Conservation (phyloP, 495 filamentous ascomycete species). For the Xeromyces bisporus region DNA sequence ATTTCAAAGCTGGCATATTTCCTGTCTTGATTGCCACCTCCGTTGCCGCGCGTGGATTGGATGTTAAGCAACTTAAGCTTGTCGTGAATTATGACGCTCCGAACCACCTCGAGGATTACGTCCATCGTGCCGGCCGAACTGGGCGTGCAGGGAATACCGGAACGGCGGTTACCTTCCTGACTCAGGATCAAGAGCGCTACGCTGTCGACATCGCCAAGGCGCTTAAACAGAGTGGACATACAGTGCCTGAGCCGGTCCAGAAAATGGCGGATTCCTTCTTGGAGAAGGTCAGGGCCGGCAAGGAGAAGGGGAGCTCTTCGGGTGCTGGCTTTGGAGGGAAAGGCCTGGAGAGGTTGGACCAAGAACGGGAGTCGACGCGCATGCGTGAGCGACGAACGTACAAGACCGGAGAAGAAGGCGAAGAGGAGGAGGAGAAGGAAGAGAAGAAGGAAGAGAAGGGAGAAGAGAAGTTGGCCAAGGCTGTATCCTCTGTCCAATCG, state of each 20-base stretch:
- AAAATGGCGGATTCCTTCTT: constrained; percentile 50
- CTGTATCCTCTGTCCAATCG: constrained; percentile 46
- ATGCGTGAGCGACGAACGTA: constrained; percentile 72
- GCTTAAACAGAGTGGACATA: constrained; percentile 74
- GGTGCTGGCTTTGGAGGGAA: constrained; percentile 97
- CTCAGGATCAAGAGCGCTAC: constrained; percentile 78
- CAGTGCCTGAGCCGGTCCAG: constrained; percentile 53
- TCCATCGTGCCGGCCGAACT: constrained; percentile 87
- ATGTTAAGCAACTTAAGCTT: constrained; percentile 91
- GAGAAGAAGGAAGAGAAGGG: constrained; percentile 39
- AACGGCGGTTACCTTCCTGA: constrained; percentile 89
- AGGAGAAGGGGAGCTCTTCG: constrained; percentile 62
- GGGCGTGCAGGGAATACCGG: constrained; percentile 90
- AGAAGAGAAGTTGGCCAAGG: constrained; percentile 47
- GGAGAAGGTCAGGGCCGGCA: constrained; percentile 82
- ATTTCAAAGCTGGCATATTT: constrained; percentile 84
- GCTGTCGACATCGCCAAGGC: constrained; percentile 84
- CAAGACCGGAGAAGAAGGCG: constrained; percentile 78
- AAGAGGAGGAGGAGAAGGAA: constrained; percentile 71
- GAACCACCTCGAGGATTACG: constrained; percentile 95
- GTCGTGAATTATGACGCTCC: constrained; percentile 96
- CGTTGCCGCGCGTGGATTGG: constrained; percentile 85
- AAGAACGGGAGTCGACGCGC: constrained; percentile 72
- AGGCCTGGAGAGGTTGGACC: constrained; percentile 77
- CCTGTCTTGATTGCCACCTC: constrained; percentile 90